phyloP scores from a whole-genome alignment of 2,329 filamentous ascomycete species.

The Furcasterigmium sp. region DNA sequence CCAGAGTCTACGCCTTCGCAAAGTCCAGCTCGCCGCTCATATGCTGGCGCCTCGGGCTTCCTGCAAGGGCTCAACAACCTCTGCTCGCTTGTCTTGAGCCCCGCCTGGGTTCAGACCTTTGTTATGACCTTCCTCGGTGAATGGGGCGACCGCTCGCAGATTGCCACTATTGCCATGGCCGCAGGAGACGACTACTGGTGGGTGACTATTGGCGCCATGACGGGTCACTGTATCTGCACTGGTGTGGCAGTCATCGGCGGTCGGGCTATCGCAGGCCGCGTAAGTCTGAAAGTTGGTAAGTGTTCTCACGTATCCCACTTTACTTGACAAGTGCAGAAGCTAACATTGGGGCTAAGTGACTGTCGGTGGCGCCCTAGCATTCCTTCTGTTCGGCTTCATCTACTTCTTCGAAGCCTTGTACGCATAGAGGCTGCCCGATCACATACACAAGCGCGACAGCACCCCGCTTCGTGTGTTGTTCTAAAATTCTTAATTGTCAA shows the following conservation, averaged over 20 bases:
- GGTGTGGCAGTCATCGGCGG: constrained; percentile 88
- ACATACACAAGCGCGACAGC: background rate
- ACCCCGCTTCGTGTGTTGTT: background rate
- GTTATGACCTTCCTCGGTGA: constrained; percentile 98
- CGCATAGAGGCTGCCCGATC: constrained; percentile 24
- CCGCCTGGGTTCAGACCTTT: constrained; percentile 98
- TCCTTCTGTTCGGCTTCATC: constrained; percentile 86
- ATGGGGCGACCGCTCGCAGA: constrained; percentile 97
- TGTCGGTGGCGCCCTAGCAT: constrained; percentile 83
- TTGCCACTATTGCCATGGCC: constrained; percentile 98
- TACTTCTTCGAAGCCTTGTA: constrained; percentile 80
- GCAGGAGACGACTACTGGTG: constrained; percentile 98
- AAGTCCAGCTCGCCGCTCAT: constrained; percentile 36
- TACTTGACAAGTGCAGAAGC: constrained; percentile 5
- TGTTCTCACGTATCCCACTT: constrained; percentile 24
- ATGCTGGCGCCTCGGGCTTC: constrained; percentile 27
- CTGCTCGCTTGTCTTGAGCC: constrained; percentile 80
- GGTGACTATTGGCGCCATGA: constrained; percentile 84
- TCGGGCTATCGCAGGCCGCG: constrained; percentile 83
- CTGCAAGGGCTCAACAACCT: constrained; percentile 75
- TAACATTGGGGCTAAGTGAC: constrained; percentile 60
- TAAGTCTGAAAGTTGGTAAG: constrained; percentile 94
- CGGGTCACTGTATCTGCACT: constrained; percentile 86
- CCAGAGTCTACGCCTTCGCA: constrained; percentile 71
- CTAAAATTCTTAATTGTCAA: background rate